Percentiles rank a stretch among this genome's conserved stretches.
Conservation (phyloP, 2,329 filamentous ascomycete species). For the Tolypocladium album region DNA sequence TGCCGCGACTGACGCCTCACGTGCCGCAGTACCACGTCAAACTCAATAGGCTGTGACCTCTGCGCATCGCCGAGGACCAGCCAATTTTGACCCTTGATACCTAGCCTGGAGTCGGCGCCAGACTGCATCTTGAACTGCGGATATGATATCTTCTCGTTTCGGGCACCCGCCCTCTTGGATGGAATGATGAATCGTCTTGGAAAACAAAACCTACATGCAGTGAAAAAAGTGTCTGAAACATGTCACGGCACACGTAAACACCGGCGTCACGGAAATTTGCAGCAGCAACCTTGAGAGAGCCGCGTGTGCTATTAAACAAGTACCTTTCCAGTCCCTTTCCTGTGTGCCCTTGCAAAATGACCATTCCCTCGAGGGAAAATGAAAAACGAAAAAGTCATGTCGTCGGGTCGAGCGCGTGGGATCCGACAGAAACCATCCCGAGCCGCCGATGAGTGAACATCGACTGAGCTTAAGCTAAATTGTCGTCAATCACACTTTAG, state of each 20-base stretch:
- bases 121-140: background rate
- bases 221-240: no score
- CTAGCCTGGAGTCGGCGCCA: background rate
- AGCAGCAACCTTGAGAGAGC: background rate
- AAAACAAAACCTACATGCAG: background rate
- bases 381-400: background rate
- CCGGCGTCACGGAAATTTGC: background rate
- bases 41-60: constrained; percentile 5
- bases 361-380: background rate
- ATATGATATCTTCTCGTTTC: background rate
- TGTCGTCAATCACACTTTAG: background rate
- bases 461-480: background rate
- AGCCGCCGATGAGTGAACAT: background rate
- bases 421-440: background rate
- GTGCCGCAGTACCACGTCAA: constrained; percentile 16
- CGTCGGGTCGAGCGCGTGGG: background rate
- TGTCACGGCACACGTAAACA: background rate
- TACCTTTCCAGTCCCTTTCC: background rate
- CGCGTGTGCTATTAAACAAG: background rate
- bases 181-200: background rate
- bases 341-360: background rate
- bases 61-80: background rate
- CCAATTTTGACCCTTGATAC: background rate
- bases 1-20: background rate
- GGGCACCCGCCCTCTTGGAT: background rate